Evolutionary conservation across 1,284 basidiomycete species (phyloP).

Genomic region (Leccinum subatratum): DNA sequence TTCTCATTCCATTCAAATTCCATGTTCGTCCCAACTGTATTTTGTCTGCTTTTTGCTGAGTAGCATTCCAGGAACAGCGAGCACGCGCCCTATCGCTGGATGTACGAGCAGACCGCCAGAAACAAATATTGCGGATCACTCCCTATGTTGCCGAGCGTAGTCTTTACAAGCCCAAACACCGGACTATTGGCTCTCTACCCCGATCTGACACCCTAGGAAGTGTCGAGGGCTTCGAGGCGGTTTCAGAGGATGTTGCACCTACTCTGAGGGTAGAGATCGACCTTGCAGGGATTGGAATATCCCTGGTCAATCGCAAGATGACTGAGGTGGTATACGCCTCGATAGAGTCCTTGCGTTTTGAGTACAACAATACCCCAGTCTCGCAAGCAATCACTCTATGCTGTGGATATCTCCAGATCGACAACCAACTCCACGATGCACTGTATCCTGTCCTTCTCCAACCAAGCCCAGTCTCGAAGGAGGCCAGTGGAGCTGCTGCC

Average conservation of each 20-base stretch:
- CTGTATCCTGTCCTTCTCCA: constrained; percentile 95
- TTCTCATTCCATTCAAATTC: constrained; percentile 88
- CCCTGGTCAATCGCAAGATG: constrained; percentile 84
- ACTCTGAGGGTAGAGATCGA: constrained; percentile 71
- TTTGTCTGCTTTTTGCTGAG: constrained; percentile 9
- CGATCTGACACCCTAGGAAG: constrained; percentile 71
- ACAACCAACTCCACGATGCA: constrained; percentile 97
- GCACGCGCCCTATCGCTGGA: constrained; percentile 79
- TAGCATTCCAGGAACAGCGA: constrained; percentile 44
- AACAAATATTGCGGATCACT: constrained; percentile 84
- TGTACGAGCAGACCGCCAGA: constrained; percentile 85
- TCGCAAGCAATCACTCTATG: constrained; percentile 80
- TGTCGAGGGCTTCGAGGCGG: constrained; percentile 82
- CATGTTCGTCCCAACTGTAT: constrained; percentile 43
- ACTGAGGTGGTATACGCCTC: constrained; percentile 90
- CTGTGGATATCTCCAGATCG: constrained; percentile 90
- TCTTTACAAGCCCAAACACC: constrained; percentile 80
- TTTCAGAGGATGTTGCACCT: constrained; percentile 72
- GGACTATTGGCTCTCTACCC: constrained; percentile 43
- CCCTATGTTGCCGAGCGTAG: constrained; percentile 85
- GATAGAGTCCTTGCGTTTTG: constrained; percentile 75
- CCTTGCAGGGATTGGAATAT: constrained; percentile 89
- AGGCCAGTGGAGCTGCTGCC: constrained; percentile 73
- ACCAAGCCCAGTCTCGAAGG: constrained; percentile 86
- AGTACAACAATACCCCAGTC: constrained; percentile 79